These are phyloP conservation scores for Trichoderma semiorbis DNA, from an alignment of 2,329 filamentous ascomycete species.

Conservation along the genomic window DNA sequence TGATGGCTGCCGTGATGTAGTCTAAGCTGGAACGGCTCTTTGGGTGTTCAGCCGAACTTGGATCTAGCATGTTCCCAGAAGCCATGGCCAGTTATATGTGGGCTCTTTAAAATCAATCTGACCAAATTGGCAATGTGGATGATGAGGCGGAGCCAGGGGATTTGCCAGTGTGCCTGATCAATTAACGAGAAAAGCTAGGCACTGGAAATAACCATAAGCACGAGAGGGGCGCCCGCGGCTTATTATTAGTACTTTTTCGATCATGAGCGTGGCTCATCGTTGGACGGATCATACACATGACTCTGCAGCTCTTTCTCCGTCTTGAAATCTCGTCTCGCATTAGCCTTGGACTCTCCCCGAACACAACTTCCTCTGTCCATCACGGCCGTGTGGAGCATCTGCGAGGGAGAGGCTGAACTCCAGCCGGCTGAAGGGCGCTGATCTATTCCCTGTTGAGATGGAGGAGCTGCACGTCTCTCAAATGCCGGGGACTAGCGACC, in stretches of 20 bases:
- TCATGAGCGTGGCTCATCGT: slow-evolving; percentile 12
- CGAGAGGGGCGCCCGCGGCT: slow-evolving; percentile 11
- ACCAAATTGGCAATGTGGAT: slow-evolving; percentile 10
- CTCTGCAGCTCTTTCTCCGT: not conserved
- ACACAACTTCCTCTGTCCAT: not conserved
- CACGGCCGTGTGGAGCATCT: not conserved
- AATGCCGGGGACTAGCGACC: slow-evolving; percentile 15
- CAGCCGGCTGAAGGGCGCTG: slow-evolving; percentile 13
- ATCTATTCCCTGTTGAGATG: slow-evolving; percentile 13
- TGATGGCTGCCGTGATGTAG: slow-evolving; percentile 6
- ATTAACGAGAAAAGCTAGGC: not conserved
- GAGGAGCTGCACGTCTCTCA: not conserved
- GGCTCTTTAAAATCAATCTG: not conserved
- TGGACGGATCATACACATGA: not conserved
- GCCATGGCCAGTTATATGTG: slow-evolving; percentile 9
- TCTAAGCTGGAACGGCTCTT: slow-evolving; percentile 13
- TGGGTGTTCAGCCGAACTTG: slow-evolving; percentile 15
- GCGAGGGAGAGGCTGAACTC: slow-evolving; percentile 9
- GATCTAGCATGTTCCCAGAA: slow-evolving; percentile 18
- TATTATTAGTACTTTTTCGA: slow-evolving; percentile 14
- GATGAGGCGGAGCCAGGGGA: slow-evolving; percentile 12
- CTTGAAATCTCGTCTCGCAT: not conserved
- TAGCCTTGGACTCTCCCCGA: not conserved
- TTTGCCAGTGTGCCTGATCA: not conserved
- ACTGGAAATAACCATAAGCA: slow-evolving; percentile 5